phyloP scores from a whole-genome alignment of 441 rosid species.

The Croton laevigatus region DNA sequence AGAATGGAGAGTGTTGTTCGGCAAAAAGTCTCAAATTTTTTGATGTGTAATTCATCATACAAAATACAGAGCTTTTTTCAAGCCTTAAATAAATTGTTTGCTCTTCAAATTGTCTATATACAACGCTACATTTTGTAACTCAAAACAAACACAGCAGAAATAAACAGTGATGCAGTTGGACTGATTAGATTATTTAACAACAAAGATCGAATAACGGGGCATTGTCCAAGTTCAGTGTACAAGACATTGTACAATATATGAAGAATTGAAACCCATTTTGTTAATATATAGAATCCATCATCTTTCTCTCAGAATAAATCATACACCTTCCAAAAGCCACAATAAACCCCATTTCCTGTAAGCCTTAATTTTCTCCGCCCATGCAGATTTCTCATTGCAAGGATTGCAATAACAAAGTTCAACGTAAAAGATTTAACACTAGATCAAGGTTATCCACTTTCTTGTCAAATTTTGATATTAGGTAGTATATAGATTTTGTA shows the following conservation, averaged over 20 bases:
- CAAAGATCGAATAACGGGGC: conserved; percentile 22
- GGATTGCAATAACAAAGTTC: conserved; percentile 9
- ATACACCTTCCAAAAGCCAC: conserved; percentile 22
- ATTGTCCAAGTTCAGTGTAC: conserved; percentile 18
- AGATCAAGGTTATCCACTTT: conserved; percentile 24
- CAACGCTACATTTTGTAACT: too few species aligned
- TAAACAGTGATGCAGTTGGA: not conserved
- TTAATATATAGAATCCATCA: conserved; percentile 28
- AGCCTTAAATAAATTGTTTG: too few species aligned
- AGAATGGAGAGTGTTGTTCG: too few species aligned
- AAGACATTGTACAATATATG: conserved; percentile 5
- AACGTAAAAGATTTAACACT: not conserved
- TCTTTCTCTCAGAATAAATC: conserved; percentile 23
- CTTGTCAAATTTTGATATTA: conserved; percentile 19
- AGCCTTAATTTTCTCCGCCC: conserved; percentile 13
- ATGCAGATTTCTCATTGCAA: not conserved
- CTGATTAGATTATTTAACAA: conserved; percentile 11
- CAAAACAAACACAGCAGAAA: too few species aligned
- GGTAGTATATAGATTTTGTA: conserved; percentile 1
- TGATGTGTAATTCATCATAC: too few species aligned
- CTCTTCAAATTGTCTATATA: too few species aligned
- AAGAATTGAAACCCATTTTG: conserved; percentile 21
- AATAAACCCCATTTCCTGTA: conserved; percentile 22
- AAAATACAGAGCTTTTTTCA: too few species aligned
- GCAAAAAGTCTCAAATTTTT: too few species aligned